phyloP scores from a whole-genome alignment of 1,284 basidiomycete species.

The Sparassis latifolia region DNA sequence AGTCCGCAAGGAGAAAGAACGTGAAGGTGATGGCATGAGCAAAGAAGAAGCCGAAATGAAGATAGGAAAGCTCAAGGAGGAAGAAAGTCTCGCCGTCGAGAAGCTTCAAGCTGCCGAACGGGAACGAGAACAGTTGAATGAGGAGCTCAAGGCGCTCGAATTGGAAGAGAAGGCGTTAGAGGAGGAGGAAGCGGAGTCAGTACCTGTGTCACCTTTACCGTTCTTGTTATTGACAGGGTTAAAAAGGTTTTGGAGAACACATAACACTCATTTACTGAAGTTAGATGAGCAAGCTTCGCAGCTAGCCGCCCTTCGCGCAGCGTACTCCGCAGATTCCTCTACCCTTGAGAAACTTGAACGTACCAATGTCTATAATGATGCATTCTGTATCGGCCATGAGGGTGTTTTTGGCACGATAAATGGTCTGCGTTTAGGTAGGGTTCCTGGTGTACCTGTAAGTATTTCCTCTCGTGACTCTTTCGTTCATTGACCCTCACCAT shows the following conservation, averaged over 20 bases:
- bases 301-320: slow-evolving; percentile 65
- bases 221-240: slow-evolving; percentile 8
- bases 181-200: slow-evolving; percentile 76
- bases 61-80: slow-evolving; percentile 69
- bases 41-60: slow-evolving; percentile 62
- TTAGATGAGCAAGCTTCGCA: slow-evolving; percentile 63
- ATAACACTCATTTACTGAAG: slow-evolving; percentile 66
- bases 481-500: slow-evolving; percentile 1
- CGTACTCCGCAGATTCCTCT: slow-evolving; percentile 68
- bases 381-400: slow-evolving; percentile 96
- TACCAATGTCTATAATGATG: slow-evolving; percentile 98
- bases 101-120: slow-evolving; percentile 69
- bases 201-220: slow-evolving; percentile 12
- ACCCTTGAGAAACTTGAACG: slow-evolving; percentile 83
- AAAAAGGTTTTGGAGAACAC: slow-evolving; percentile 75
- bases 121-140: slow-evolving; percentile 69
- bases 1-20: slow-evolving; percentile 65
- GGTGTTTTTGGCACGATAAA: slow-evolving; percentile 96
- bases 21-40: slow-evolving; percentile 53
- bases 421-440: slow-evolving; percentile 84
- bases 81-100: slow-evolving; percentile 66
- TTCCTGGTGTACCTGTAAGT: slow-evolving; percentile 67
- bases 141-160: slow-evolving; percentile 68
- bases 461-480: slow-evolving; percentile 1
- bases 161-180: slow-evolving; percentile 71